Base-by-base conservation (phyloP, 805 yeast genomes). In the Candida ortonii region DNA sequence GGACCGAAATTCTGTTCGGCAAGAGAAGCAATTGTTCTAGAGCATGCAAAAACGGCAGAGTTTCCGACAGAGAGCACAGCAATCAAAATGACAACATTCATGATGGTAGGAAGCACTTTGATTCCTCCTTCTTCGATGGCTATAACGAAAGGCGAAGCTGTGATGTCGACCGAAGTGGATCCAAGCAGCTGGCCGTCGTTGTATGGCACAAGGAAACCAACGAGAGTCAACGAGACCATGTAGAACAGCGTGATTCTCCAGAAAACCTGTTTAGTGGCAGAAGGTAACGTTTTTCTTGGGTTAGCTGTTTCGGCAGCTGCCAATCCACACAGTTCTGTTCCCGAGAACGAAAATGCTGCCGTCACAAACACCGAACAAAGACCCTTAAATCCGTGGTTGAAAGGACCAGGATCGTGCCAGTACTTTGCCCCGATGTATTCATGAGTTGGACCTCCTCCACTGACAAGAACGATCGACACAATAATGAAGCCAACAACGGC, bases 31-130 rank as follows among this genome's bases (percentile, higher is more conserved):
- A 83, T 53, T 7, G 86, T 69, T 68, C 90, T 73, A 31, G 88
- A 80, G 41, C 80, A 73, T n/a, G 81, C 84, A 55, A 71, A 83
- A 25, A 81, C 75, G 2, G 88, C 76, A 16, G 87, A 76, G 65
- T 82, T 83, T 47, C 87, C 88, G 34, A 82, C 89, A 6, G 88
- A 81, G 36, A 80, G 59, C 17, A 83, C 86, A 3, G 89, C 79
- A 38, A 82, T 59, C 62, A 83, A 65, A 46, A 83, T 80, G 26
- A 82, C 86, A 14, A 78, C 85, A 54, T 83, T 83, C 66, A 83
- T 80, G 43, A 83, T 73, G 33, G 80, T 76, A 33, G 89, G 89
- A 30, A 81, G 68, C 25, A 76, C 83, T 30, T 62, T 64, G 45
- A 82, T 76, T 47, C 82, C 80, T 18, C 76, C 83, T 34, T 69